Base-by-base conservation (phyloP, 306 rosid genomes). In the Trifolium fragiferum region DNA sequence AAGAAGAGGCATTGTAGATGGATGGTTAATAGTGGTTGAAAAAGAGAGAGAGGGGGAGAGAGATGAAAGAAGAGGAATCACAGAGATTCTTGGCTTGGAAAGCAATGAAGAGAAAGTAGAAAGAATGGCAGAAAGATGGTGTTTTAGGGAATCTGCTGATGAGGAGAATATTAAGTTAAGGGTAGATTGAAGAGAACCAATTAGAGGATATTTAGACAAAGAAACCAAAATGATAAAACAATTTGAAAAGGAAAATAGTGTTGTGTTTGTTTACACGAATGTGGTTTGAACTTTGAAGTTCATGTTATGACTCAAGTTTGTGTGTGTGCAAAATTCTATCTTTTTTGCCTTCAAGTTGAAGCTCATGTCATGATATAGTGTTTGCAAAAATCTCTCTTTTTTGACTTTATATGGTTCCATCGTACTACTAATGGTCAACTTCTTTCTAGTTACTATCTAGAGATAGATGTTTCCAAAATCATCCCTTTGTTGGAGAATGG, bases 71-170 rank as follows among this genome's bases (percentile, higher is more conserved):
- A 80, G 82, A 78, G 81, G 95, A 93, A 93, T 90, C 93, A 72
- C 73, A 82, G 81, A 87, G 88, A 95, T 92, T 92, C 99, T 90
- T 92, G 87, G 92, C 98, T 95, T 95, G 86, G 87, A 85, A 89
- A 87, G 87, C 91, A 83, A 86, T 83, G 93, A 80, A 87, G 85
- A 82, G 86, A 74, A 88, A 86, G 82, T 32, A 71, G 73, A 33
- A 75, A 44, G 35, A 68, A 68, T 69, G 77, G 83, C 68, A 76
- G 82, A 65, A 82, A 83, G 83, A 78, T 75, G 63, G 68, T 73
- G 81, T 78, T 72, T 44, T 75, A 75, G 67, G 78, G 98, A 91
- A 94, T 94, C 98, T 89, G 88, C 80, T 83, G 90, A 89, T 74
- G 76, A 81, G 79, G 90, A 83, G 89, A 84, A 88, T 82, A 90